Evolutionary conservation across 805 yeast genomes (phyloP).

Genomic region (Metschnikowia kunwiensis): DNA sequence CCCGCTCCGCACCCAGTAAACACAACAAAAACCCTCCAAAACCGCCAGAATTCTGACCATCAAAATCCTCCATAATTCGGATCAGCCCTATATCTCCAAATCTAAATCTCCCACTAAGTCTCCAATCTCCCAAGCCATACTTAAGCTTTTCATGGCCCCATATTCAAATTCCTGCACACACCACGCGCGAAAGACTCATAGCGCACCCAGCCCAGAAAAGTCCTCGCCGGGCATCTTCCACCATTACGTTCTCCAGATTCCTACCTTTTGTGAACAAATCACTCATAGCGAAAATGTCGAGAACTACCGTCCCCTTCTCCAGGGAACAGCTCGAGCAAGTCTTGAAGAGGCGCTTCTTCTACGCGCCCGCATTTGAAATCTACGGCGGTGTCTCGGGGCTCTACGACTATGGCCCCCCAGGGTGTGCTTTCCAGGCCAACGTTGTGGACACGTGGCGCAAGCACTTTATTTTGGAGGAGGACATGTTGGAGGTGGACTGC

Average conservation of each 20-base stretch:
- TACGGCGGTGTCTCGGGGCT: conserved; percentile 98
- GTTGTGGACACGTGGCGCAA: conserved; percentile 95
- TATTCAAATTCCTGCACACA: too few relatives aligned
- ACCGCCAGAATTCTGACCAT: too few relatives aligned
- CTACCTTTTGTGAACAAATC: not conserved
- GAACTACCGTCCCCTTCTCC: conserved; percentile 45
- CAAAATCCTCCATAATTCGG: too few relatives aligned
- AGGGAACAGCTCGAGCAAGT: conserved; percentile 90
- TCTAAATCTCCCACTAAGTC: too few relatives aligned
- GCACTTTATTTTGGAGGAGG: conserved; percentile 96
- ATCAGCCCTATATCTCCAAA: too few relatives aligned
- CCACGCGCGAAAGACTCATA: too few relatives aligned
- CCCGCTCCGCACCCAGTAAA: too few relatives aligned
- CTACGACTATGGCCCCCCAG: conserved; percentile 99
- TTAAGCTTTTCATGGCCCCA: too few relatives aligned
- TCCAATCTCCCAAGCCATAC: too few relatives aligned
- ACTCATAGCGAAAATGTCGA: conserved; percentile 7
- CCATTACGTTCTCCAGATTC: conserved; percentile 5
- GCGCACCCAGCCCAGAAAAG: too few relatives aligned
- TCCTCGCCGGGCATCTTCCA: too few relatives aligned
- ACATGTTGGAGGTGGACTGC: conserved; percentile 97
- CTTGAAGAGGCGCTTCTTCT: conserved; percentile 92
- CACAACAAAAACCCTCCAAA: too few relatives aligned
- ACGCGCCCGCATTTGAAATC: conserved; percentile 94
- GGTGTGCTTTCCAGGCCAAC: conserved; percentile 97